Conservation (phyloP, 2,329 filamentous ascomycete species). For the Dactylonectria macrodidyma region DNA sequence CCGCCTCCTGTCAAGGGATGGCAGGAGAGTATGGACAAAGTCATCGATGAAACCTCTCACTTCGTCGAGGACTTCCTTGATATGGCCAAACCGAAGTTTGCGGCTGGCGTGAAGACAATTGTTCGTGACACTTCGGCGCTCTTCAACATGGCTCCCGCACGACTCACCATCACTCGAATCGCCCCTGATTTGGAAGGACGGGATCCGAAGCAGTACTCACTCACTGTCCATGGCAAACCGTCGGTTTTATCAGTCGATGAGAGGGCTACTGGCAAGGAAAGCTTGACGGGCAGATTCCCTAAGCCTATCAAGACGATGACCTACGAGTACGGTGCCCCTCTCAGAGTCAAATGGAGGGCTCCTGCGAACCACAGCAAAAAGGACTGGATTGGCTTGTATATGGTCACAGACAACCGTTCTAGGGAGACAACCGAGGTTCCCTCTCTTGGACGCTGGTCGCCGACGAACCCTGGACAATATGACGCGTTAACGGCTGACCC, state of each 20-base stretch:
- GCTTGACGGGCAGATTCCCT: conserved; percentile 76
- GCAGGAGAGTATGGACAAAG: conserved; percentile 89
- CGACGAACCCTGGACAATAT: conserved; percentile 82
- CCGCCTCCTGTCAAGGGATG: conserved; percentile 87
- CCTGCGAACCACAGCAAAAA: conserved; percentile 89
- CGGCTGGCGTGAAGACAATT: conserved; percentile 87
- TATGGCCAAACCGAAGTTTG: conserved; percentile 85
- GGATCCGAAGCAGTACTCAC: conserved; percentile 84
- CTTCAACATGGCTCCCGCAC: conserved; percentile 90
- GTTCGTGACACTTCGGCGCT: conserved; percentile 89
- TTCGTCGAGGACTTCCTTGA: conserved; percentile 95
- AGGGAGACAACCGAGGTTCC: conserved; percentile 87
- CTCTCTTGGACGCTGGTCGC: conserved; percentile 90
- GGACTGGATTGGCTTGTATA: conserved; percentile 97
- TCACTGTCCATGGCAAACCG: conserved; percentile 79
- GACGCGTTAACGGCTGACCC: conserved; percentile 82
- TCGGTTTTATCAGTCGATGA: conserved; percentile 68
- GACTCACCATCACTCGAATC: conserved; percentile 85
- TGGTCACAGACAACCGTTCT: conserved; percentile 93
- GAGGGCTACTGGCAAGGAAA: conserved; percentile 80
- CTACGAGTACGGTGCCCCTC: conserved; percentile 91
- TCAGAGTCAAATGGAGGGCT: conserved; percentile 91
- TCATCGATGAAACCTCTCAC: conserved; percentile 87
- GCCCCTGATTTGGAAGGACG: conserved; percentile 85
- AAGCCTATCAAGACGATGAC: conserved; percentile 81